These are phyloP conservation scores for Clarireedia paspali DNA, from an alignment of 2,329 filamentous ascomycete genomes.

Conservation along the genomic window DNA sequence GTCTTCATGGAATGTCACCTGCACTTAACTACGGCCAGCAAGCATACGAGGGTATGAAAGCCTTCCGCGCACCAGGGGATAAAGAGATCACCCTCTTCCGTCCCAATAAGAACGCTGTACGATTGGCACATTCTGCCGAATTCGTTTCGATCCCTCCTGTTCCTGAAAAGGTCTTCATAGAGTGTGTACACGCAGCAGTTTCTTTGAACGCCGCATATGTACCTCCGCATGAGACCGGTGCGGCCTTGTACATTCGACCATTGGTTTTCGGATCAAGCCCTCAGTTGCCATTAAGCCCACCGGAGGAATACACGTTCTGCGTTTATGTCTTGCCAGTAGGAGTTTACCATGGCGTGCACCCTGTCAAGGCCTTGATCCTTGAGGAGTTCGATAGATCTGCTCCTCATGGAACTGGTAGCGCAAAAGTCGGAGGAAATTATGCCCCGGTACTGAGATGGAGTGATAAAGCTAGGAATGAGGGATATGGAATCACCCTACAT, in stretches of 20 bases:
- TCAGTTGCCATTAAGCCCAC: constrained; percentile 77
- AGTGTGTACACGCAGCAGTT: constrained; percentile 73
- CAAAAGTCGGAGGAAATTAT: constrained; percentile 96
- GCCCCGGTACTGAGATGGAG: constrained; percentile 85
- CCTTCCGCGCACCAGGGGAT: constrained; percentile 71
- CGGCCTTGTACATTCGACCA: constrained; percentile 87
- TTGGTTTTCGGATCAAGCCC: constrained; percentile 81
- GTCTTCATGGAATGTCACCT: constrained; percentile 90
- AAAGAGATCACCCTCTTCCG: constrained; percentile 75
- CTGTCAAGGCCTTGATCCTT: constrained; percentile 80
- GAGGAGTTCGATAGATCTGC: constrained; percentile 92
- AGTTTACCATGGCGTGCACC: constrained; percentile 85
- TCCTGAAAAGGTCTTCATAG: constrained; percentile 67
- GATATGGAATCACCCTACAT: constrained; percentile 92
- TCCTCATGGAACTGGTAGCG: constrained; percentile 81
- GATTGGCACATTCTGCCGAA: constrained; percentile 76
- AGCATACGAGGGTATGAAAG: constrained; percentile 97
- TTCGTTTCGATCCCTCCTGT: constrained; percentile 79
- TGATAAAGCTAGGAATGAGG: constrained; percentile 68
- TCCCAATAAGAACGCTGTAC: constrained; percentile 72
- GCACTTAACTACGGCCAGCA: constrained; percentile 96
- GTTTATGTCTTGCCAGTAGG: constrained; percentile 90
- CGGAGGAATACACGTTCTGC: constrained; percentile 85
- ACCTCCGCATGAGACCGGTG: constrained; percentile 80
- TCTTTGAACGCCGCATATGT: constrained; percentile 85